phyloP scores from a whole-genome alignment of 148 eudicot species.

The Vaccinium myrtillus region DNA sequence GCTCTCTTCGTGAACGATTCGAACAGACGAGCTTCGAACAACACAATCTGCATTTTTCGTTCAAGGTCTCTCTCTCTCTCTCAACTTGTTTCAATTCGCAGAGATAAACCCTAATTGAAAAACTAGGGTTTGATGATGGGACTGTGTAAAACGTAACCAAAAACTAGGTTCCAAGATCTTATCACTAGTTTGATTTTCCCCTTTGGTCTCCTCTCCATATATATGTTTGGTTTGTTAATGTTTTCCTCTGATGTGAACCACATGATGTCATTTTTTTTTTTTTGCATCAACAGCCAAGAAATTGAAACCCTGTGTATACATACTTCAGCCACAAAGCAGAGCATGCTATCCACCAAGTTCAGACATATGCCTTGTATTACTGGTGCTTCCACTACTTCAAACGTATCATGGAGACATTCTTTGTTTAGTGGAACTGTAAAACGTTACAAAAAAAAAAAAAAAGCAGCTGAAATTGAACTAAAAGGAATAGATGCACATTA shows the following conservation, averaged over 20 bases:
- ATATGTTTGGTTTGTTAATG: not conserved
- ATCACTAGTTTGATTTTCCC: constrained; percentile 3
- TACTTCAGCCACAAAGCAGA: constrained; percentile 74
- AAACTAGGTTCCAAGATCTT: too few relatives aligned
- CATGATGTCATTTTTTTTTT: constrained; percentile 19
- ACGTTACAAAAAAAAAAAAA: too few relatives aligned
- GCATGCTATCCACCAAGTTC: constrained; percentile 75
- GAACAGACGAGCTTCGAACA: too few relatives aligned
- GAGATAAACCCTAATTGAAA: too few relatives aligned
- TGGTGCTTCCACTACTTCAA: constrained; percentile 97
- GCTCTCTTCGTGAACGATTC: too few relatives aligned
- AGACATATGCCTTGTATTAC: constrained; percentile 83
- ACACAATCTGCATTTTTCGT: too few relatives aligned
- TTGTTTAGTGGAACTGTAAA: constrained; percentile 28
- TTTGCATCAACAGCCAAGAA: constrained; percentile 63
- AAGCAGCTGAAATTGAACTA: too few relatives aligned
- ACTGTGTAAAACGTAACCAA: too few relatives aligned
- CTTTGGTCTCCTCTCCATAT: not conserved
- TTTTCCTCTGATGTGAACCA: not conserved
- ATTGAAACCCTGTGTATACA: constrained; percentile 70
- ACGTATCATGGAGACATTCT: constrained; percentile 93
- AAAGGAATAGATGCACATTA: too few relatives aligned
- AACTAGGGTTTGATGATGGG: too few relatives aligned
- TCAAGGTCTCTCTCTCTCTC: too few relatives aligned
- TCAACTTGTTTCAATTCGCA: too few relatives aligned